These are phyloP conservation scores for Tilletia walkeri DNA, from an alignment of 1,284 basidiomycete genomes.

Conservation along the genomic window DNA sequence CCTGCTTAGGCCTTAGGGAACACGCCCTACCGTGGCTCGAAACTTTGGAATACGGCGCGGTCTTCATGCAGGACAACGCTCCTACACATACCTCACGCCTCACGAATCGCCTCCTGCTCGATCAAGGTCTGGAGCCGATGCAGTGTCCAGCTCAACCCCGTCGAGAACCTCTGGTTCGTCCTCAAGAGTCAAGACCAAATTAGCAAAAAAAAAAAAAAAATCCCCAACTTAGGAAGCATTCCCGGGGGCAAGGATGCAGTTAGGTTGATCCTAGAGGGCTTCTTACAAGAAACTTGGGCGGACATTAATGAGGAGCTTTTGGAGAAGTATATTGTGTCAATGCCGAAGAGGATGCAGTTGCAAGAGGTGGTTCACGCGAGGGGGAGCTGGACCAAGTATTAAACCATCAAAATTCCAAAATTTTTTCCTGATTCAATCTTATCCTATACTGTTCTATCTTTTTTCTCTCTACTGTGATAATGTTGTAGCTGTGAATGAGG, in stretches of 20 bases:
- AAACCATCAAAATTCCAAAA: background rate
- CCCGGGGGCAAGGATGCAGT: background rate
- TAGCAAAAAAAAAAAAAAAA: background rate
- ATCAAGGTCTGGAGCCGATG: background rate
- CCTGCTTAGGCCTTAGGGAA: background rate
- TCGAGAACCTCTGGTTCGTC: conserved; percentile 11
- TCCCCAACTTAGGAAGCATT: background rate
- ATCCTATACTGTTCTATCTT: too few species aligned
- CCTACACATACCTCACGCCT: background rate
- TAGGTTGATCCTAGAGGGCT: background rate
- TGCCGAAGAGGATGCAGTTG: background rate
- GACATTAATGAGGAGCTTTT: background rate
- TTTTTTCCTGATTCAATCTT: background rate
- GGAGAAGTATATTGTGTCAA: conserved; percentile 4
- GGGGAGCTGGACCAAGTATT: conserved; percentile 9
- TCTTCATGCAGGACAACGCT: conserved; percentile 10
- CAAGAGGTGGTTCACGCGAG: background rate
- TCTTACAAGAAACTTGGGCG: background rate
- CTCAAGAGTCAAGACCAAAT: background rate
- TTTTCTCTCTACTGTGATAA: too few species aligned
- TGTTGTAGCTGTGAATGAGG: too few species aligned
- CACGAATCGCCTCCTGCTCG: background rate
- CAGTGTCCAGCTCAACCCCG: background rate
- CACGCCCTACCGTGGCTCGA: background rate
- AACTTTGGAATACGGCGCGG: background rate